A percentile compares a stretch with the other conserved stretches of the same genome.
Evolutionary conservation across 148 eudicot species (phyloP).

Genomic region (Vaccinium corymbosum): DNA sequence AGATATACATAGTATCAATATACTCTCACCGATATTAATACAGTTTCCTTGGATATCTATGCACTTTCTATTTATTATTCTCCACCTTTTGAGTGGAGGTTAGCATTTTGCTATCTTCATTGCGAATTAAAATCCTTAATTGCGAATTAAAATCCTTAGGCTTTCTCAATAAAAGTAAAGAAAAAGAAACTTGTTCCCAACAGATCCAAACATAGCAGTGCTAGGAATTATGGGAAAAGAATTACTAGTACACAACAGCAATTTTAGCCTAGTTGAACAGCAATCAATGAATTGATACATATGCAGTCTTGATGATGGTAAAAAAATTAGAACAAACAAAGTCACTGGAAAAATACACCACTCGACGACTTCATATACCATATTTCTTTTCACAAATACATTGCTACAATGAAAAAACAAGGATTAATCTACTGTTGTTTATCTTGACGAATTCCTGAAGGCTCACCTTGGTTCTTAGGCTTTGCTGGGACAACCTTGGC

Average conservation of each 20-base stretch:
- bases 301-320: neutral
- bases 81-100: too few species aligned
- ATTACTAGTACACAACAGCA: neutral
- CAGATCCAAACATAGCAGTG: neutral
- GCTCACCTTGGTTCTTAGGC: constrained; percentile 31
- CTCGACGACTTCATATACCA: neutral
- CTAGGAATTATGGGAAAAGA: neutral
- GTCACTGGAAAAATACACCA: neutral
- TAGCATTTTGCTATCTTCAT: neutral
- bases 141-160: neutral
- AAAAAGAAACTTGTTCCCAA: neutral
- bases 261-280: neutral
- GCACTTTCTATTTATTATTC: too few species aligned
- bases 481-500: constrained; percentile 57
- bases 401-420: neutral
- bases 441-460: constrained; percentile 16
- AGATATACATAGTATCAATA: too few species aligned
- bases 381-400: neutral
- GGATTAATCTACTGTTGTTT: constrained; percentile 18
- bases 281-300: constrained; percentile 6
- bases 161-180: neutral
- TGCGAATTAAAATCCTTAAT: neutral
- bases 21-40: too few species aligned
- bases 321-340: neutral
- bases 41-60: too few species aligned